phyloP scores from a whole-genome alignment of 345 rosid genomes.

The Populus tremula region DNA sequence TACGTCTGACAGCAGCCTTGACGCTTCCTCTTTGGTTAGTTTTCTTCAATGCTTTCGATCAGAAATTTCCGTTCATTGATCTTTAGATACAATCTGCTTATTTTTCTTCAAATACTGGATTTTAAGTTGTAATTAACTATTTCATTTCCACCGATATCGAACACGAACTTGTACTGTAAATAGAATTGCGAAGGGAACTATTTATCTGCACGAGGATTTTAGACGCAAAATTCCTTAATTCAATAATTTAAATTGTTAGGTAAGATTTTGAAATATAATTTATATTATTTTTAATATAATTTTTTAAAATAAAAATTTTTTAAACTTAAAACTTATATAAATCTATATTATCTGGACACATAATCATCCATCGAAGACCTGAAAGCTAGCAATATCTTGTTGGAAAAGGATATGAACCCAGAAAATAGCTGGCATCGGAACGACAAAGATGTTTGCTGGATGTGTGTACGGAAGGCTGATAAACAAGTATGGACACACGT shows the following conservation, averaged over 20 bases:
- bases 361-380: conserved; percentile 54
- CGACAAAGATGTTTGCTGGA: conserved; percentile 46
- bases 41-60: no score
- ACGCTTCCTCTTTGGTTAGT: conserved; percentile 42
- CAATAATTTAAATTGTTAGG: no score
- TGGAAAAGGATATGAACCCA: conserved; percentile 50
- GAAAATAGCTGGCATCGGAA: conserved; percentile 58
- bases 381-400: conserved; percentile 52
- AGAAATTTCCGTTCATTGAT: no score
- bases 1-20: conserved; percentile 52
- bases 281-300: no score
- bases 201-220: conserved; percentile 47
- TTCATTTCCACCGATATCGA: background rate
- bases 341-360: conserved; percentile 17
- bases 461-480: no score
- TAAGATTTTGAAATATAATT: no score
- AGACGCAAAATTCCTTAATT: no score
- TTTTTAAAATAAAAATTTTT: no score
- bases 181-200: conserved; percentile 37
- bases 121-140: no score
- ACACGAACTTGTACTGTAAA: conserved; percentile 17
- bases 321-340: no score
- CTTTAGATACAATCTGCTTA: background rate
- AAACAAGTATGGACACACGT: no score
- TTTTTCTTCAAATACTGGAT: no score